phyloP scores from a whole-genome alignment of 805 yeast species.

The Hanseniaspora vineae region DNA sequence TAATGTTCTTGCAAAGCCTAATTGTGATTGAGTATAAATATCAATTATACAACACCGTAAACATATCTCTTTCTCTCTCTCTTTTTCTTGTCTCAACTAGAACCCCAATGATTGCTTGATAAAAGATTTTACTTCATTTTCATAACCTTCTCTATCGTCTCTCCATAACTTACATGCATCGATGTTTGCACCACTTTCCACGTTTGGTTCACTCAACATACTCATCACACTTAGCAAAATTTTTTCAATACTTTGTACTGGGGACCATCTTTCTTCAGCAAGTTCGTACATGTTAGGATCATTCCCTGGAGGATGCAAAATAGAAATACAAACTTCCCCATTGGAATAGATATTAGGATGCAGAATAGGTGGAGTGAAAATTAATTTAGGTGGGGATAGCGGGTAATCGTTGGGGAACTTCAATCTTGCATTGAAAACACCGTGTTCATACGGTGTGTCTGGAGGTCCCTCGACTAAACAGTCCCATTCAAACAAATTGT shows the following conservation, averaged over 20 bases:
- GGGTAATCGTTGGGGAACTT: slow-evolving; percentile 74
- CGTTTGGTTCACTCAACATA: slow-evolving; percentile 94
- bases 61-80: too few species aligned
- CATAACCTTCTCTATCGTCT: slow-evolving; percentile 60
- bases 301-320: slow-evolving; percentile 91
- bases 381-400: slow-evolving; percentile 64
- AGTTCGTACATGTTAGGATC: slow-evolving; percentile 93
- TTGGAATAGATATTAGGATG: slow-evolving; percentile 93
- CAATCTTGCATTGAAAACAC: slow-evolving; percentile 68
- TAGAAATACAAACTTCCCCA: slow-evolving; percentile 93
- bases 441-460: slow-evolving; percentile 77
- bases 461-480: slow-evolving; percentile 75
- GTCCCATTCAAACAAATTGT: slow-evolving; percentile 69
- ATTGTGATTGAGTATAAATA: too few species aligned
- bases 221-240: slow-evolving; percentile 84
- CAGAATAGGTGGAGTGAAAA: slow-evolving; percentile 65
- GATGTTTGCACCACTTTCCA: slow-evolving; percentile 88
- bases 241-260: slow-evolving; percentile 96
- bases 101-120: slow-evolving; percentile 65
- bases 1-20: too few species aligned
- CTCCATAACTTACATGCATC: slow-evolving; percentile 81
- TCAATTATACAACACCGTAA: too few species aligned
- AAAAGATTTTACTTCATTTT: slow-evolving; percentile 48
- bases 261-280: slow-evolving; percentile 97
- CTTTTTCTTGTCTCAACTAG: too few species aligned